These are phyloP conservation scores for Vigna unguiculata DNA, from an alignment of 306 rosid genomes.

Conservation along the genomic window DNA sequence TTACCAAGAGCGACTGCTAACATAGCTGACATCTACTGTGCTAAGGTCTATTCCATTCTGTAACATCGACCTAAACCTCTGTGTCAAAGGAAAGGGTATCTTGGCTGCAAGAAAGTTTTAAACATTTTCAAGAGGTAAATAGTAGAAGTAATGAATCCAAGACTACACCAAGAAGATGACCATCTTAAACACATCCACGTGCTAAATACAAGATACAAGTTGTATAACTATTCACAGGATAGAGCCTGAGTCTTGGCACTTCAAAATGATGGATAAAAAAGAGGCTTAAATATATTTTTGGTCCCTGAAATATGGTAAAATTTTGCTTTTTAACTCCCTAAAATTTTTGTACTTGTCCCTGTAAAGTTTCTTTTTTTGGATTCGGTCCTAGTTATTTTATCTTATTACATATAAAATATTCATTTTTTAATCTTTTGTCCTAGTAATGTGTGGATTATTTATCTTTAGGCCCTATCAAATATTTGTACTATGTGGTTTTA, in stretches of 20 bases:
- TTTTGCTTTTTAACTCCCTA: no score
- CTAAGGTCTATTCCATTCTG: constrained; percentile 99
- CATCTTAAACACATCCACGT: not conserved
- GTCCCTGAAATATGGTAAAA: no score
- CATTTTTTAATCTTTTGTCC: no score
- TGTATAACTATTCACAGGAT: constrained; percentile 18
- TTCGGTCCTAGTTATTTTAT: no score
- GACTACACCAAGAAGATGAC: constrained; percentile 22
- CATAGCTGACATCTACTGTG: constrained; percentile 99
- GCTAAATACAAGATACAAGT: not conserved
- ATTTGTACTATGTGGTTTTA: no score
- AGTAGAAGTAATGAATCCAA: constrained; percentile 39
- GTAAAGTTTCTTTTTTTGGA: no score
- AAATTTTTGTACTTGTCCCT: no score
- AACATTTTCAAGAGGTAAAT: constrained; percentile 11
- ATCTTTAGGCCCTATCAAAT: no score
- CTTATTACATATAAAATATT: no score
- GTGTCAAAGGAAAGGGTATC: constrained; percentile 98
- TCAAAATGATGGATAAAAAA: not conserved
- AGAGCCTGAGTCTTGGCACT: not conserved
- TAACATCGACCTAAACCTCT: constrained; percentile 95
- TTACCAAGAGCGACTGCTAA: constrained; percentile 99
- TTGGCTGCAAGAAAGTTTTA: constrained; percentile 71
- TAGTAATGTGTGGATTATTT: no score
- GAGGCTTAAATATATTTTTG: no score